Evolutionary conservation across 2,329 filamentous ascomycete genomes (phyloP), one percentile per base, ranked within the genome.

Genomic region (Curvularia lunata): DNA sequence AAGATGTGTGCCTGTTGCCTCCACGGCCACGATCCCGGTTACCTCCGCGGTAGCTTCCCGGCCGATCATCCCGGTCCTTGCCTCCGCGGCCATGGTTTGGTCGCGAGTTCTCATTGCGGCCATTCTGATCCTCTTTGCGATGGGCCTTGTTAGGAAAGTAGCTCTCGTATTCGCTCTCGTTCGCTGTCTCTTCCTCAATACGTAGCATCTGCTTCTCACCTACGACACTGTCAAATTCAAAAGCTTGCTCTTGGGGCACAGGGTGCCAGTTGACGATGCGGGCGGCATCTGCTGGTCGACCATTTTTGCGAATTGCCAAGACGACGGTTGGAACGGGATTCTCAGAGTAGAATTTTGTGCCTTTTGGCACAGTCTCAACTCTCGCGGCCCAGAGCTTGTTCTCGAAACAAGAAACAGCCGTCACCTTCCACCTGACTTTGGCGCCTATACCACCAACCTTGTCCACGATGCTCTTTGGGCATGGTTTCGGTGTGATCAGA

Each of bases 391-490:
- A 99, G 38, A 98, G 84, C 66, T 85, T 89, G 74, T 92, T 88
- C 59, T 97, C 90, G 64, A 86, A 87, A 64, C 85, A 86, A 0
- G 87, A 92, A 5, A 89, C 86, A 37, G 88, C 91, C 0, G 87
- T 90, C 4, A 97, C 88, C 74, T 91, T 86, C 92, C 94, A 99
- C 40, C 81, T 86, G 78, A 96, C 85, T 77, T 89, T 94, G 68
- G 86, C 88, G 32, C 92, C 92, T 70, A 97, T 87, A 27, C 94
- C 94, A 41, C 95, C 95, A 10, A 95, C 89, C 75, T 92, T 95
- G 51, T 90, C 85, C 30, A 97, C 80, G 21, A 96, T 88, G 63
- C 83, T 85, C 49, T 84, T 82, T 2, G 90, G 86, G 48, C 90
- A 91, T 0, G 90, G 87, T 10, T 90, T 88, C 1, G 92, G 89